A percentile compares a stretch with the other conserved stretches of the same genome.
These are phyloP conservation scores for Arthrinium phaeospermum DNA, from an alignment of 2,329 filamentous ascomycete genomes.

Conservation along the genomic window DNA sequence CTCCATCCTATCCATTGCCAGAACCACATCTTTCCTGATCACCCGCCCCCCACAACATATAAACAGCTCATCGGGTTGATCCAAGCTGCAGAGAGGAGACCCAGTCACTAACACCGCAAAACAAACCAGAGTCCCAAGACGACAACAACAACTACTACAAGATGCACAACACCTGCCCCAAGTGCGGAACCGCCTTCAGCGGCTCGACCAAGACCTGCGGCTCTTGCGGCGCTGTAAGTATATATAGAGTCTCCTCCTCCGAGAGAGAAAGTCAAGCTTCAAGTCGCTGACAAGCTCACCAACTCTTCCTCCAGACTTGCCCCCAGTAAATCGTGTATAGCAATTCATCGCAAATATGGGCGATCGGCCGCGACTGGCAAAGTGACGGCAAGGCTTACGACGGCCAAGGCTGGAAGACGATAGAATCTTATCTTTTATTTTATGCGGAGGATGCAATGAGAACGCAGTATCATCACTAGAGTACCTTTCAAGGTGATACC, in stretches of 20 bases:
- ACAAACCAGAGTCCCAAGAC: neutral
- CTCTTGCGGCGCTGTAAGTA: conserved; percentile 59
- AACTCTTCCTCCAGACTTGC: conserved; percentile 27
- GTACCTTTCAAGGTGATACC: neutral
- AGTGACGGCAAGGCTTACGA: neutral
- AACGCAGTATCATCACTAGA: neutral
- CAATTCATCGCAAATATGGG: neutral
- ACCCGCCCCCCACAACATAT: neutral
- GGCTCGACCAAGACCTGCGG: conserved; percentile 58
- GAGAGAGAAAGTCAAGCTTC: neutral
- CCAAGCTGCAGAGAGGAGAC: neutral
- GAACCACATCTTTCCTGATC: neutral
- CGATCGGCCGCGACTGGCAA: neutral
- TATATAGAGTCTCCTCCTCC: neutral
- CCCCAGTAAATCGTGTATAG: conserved; percentile 27
- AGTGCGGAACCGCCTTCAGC: conserved; percentile 56
- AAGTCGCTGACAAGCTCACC: neutral
- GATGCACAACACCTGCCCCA: conserved; percentile 52
- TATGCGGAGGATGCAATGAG: neutral
- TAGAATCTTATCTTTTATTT: neutral
- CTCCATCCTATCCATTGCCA: neutral
- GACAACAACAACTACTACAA: neutral
- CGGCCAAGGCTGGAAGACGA: neutral
- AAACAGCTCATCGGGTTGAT: neutral
- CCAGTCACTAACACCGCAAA: neutral